Evolutionary conservation across 495 filamentous ascomycete species (phyloP), one percentile per base, ranked within the genome.

Genomic region (Tuber borchii): DNA sequence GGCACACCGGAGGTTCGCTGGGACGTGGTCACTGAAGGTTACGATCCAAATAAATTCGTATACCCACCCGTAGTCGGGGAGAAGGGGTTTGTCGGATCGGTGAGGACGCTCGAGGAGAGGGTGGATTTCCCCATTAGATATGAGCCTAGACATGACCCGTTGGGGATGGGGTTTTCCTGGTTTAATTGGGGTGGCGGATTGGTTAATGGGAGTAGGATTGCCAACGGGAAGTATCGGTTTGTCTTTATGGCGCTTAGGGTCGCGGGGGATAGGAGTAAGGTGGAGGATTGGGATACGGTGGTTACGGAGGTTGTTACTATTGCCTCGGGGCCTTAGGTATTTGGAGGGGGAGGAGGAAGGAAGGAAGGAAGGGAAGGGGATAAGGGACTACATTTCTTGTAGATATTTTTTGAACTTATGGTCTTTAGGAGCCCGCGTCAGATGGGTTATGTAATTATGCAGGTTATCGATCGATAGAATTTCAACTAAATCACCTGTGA

Each of bases 221-320:
- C 84, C 31, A 81, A 84, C n/a, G 87, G 86, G 31, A 69, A 77
- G 20, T 88, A 88, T 81, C 85, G 84, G 78, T 80, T 81, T 69
- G 68, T 71, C 6, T 42, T 81, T 20, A 80, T 77, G 73, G 69
- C 31, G 26, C 78, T 81, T 39, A 81, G 80, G 61, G 70, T 81
- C 14, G 77, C 75, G 31, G 79, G 79, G 46, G 37, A 70, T 48
- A 46, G 56, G 79, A 71, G 39, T 70, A 65, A 14, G 70, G 78
- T 20, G 20, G 71, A 61, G 42, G 79, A 81, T 75, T 81, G 79
- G 79, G 69, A 81, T 70, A 81, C 75, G 17, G 79, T 75, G 56
- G 8, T 77, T 26, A 81, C 74, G 31, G 69, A 39, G 10, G 71
- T 81, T 37, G 77, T 81, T 45, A 81, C 79, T 2, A 56, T 81